Conservation (phyloP, 257 asterid genomes). For the Nemophila menziesii region DNA sequence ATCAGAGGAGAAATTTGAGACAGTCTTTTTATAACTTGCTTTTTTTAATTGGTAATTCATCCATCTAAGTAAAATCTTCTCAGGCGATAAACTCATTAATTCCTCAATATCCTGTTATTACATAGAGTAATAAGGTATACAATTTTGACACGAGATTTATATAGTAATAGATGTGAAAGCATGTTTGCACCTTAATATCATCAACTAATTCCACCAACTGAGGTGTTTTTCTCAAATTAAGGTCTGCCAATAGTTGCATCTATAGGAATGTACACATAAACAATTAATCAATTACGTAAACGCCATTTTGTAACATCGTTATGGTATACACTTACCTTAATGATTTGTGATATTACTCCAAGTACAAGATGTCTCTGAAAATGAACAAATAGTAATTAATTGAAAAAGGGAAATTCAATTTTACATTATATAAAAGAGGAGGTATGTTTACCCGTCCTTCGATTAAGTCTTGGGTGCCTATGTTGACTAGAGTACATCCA, state of each 20-base stretch:
- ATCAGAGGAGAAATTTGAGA: constrained; percentile 91
- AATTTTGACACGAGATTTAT: background rate
- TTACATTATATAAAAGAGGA: constrained; percentile 3
- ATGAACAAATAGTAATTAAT: constrained; percentile 5
- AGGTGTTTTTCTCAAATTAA: constrained; percentile 84
- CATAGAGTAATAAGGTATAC: constrained; percentile 9
- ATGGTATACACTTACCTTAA: constrained; percentile 52
- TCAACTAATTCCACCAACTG: constrained; percentile 87
- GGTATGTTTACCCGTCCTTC: constrained; percentile 83
- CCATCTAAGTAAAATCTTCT: constrained; percentile 89
- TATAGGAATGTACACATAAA: constrained; percentile 4
- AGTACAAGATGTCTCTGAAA: constrained; percentile 98
- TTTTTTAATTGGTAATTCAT: constrained; percentile 92
- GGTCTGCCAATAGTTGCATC: constrained; percentile 96
- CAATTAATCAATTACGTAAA: background rate
- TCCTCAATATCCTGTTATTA: constrained; percentile 78
- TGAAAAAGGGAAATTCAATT: background rate
- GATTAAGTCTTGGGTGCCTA: constrained; percentile 89
- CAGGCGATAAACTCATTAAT: constrained; percentile 92
- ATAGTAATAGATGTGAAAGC: background rate
- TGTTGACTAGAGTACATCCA: constrained; percentile 94
- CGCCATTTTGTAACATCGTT: background rate
- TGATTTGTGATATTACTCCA: constrained; percentile 90
- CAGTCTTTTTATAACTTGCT: constrained; percentile 62
- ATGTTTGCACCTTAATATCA: constrained; percentile 63